Base-by-base conservation (phyloP, 1,139 yeast species). In the Debaryomyces psychrophilus region DNA sequence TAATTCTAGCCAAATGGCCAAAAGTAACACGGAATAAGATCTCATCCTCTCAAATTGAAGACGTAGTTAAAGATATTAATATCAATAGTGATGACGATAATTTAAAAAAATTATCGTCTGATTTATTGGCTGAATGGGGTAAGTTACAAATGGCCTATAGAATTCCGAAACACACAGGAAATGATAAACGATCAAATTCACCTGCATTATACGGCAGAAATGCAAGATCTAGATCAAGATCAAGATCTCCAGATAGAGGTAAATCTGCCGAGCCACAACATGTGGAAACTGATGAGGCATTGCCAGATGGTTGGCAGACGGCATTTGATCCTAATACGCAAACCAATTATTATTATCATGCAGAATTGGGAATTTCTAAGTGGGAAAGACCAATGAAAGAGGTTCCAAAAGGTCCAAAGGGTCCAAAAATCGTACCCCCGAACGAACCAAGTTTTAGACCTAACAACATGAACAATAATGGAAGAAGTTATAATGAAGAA, bases 1-100 rank as follows among this genome's bases (percentile, higher is more conserved):
- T 72, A 39, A 78, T 90, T 31, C 71, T 93, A 52, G 63, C 73
- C 31, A 71, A 73, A 46, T 88, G 97, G 92, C 98, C 98, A 4
- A 77, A 80, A 43, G 76, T 90, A 40, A 87, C 96, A 1, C 80
- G 84, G 55, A 90, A 90, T 65, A 87, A 90, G 58, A 87, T 93
- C 49, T 78, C 83, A n/a, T 81, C 86, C 45, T 84, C 95, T 15
- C 85, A 83, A 56, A 83, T 93, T 46, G 96, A 89, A 57, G 76
- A 76, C 34, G 79, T 82, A 15, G 79, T 90, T 5, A 63, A 69
- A 43, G 75, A 72, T 3, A 62, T 90, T 26, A 62, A 70, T 22
- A 50, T 53, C 1, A 57, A 57, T 8, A 64, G 71, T 12, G 55
- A 44, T 2, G 67, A 71, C 45, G 58, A 62, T 8, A 69, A 67